A percentile compares a stretch with the other conserved stretches of the same genome.
Conservation (phyloP, 371 early-diverging fungal species). For the Mortierella sp. region DNA sequence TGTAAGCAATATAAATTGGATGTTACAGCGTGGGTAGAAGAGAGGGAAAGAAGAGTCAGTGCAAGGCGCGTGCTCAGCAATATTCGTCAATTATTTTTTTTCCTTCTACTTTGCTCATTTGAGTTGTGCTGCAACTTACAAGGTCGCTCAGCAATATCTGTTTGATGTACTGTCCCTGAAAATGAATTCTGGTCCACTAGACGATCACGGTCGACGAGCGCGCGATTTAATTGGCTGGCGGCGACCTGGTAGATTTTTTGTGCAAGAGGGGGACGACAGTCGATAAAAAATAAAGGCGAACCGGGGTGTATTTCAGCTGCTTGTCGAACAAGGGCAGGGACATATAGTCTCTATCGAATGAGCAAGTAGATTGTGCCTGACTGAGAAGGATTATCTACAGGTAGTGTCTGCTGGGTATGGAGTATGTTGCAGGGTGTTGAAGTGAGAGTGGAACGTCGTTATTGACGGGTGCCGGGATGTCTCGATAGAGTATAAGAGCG, state of each 20-base stretch:
- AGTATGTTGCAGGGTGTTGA: too few species aligned
- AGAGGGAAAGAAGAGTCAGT: not conserved
- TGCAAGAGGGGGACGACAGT: not conserved
- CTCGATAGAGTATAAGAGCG: too few species aligned
- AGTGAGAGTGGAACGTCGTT: too few species aligned
- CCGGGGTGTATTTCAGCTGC: not conserved
- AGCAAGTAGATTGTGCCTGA: not conserved
- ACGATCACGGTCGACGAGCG: conserved; percentile 33
- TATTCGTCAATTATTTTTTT: not conserved
- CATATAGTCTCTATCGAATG: not conserved
- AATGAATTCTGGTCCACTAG: conserved; percentile 23
- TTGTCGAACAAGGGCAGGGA: not conserved
- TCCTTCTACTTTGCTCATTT: conserved; percentile 1
- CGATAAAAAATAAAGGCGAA: not conserved
- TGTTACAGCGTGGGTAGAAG: not conserved
- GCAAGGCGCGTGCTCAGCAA: not conserved
- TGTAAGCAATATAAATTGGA: not conserved
- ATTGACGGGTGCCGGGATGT: too few species aligned
- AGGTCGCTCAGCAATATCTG: not conserved
- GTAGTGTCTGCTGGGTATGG: too few species aligned
- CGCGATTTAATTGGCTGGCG: conserved; percentile 38
- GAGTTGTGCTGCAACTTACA: not conserved
- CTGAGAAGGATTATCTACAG: too few species aligned
- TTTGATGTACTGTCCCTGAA: conserved; percentile 7
- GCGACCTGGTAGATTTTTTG: conserved; percentile 12